Evolutionary conservation across 192 early-diverging fungal species (phyloP).

Genomic region (Rhizophagus prolifer): DNA sequence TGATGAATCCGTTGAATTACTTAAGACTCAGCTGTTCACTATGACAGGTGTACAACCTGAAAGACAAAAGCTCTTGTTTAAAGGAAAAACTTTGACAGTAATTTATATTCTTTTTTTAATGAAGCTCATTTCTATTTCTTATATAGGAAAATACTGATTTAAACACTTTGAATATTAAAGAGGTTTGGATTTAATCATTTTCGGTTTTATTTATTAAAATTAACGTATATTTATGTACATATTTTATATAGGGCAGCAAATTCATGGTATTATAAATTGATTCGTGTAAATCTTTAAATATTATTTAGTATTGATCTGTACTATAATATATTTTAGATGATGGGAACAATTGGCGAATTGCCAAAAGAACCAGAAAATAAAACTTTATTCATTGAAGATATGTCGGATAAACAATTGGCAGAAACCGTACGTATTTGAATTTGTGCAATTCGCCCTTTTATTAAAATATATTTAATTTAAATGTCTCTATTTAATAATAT

Average conservation of each 20-base stretch:
- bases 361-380: conserved; percentile 75
- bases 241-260: conserved; percentile 29
- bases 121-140: not conserved
- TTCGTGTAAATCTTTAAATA: not conserved
- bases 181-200: conserved; percentile 39
- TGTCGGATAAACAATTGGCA: conserved; percentile 83
- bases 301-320: too few relatives aligned
- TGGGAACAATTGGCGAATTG: conserved; percentile 94
- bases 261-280: conserved; percentile 33
- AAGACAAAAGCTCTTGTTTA: conserved; percentile 91
- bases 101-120: not conserved
- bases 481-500: not conserved
- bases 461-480: not conserved
- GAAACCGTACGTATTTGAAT: conserved; percentile 63
- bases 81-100: conserved; percentile 90
- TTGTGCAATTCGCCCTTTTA: not conserved
- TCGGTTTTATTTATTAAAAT: conserved; percentile 32
- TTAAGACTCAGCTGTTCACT: conserved; percentile 89
- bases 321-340: conserved; percentile 65
- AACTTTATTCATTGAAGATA: conserved; percentile 85
- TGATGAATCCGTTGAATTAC: conserved; percentile 68
- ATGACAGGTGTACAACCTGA: conserved; percentile 90
- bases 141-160: conserved; percentile 79
- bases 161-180: conserved; percentile 70
- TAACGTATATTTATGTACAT: not conserved